phyloP scores from a whole-genome alignment of 2,329 filamentous ascomycete genomes.

The Zasmidium citrigriseum region DNA sequence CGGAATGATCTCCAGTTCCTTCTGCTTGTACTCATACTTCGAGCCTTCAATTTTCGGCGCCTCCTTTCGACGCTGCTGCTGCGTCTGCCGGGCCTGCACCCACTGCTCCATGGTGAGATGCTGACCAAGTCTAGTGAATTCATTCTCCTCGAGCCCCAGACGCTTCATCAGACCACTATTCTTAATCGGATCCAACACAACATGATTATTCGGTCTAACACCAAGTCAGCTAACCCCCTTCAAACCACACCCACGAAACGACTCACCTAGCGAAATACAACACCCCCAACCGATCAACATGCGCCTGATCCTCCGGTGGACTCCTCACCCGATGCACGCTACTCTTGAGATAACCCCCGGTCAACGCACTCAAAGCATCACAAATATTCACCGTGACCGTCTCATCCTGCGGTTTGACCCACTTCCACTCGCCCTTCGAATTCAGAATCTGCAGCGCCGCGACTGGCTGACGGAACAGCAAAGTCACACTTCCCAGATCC shows the following conservation, averaged over 20 bases:
- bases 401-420: constrained; percentile 41
- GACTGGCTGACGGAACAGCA: constrained; percentile 44
- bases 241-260: constrained; percentile 23
- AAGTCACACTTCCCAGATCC: constrained; percentile 44
- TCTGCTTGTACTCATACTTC: constrained; percentile 34
- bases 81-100: constrained; percentile 39
- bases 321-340: constrained; percentile 52
- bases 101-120: constrained; percentile 49
- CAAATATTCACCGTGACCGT: constrained; percentile 45
- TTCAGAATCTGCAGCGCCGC: constrained; percentile 42
- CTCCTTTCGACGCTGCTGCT: constrained; percentile 40
- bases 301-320: constrained; percentile 50
- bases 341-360: constrained; percentile 48
- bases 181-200: constrained; percentile 40
- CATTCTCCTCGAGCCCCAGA: constrained; percentile 34
- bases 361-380: constrained; percentile 41
- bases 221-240: not conserved
- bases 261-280: constrained; percentile 54
- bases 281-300: constrained; percentile 52
- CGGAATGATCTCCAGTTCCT: constrained; percentile 41
- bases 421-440: constrained; percentile 41
- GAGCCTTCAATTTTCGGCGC: constrained; percentile 41
- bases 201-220: constrained; percentile 39
- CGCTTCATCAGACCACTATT: constrained; percentile 39
- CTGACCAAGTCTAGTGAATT: constrained; percentile 34